Base-by-base conservation (phyloP, 805 yeast genomes). In the Saccharomyces eubayanus region DNA sequence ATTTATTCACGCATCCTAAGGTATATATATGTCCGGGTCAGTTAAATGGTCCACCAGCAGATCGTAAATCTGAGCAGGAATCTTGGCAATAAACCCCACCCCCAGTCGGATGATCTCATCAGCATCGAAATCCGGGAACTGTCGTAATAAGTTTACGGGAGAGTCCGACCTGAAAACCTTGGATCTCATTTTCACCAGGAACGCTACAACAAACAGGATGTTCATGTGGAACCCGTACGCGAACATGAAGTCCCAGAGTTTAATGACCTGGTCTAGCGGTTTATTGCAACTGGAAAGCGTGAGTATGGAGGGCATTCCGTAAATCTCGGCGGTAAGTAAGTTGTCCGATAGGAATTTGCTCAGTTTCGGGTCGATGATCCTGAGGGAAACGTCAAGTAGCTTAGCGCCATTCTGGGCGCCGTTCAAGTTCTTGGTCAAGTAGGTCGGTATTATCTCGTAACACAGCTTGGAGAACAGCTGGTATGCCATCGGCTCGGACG, bases 171-270 rank as follows among this genome's bases (percentile, higher is more conserved):
- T 72, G 53, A 91, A 67, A n/a, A 90, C 71, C 30, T 76, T 71
- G 9, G 82, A 77, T 54, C 97, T 74, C 55, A 86, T 83, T 46
- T 85, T 73, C 4, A 87, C 82, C 24, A 90, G 71, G 88, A 96
- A 1, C 1, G 97, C 92, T 8, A 89, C 88, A 2, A 90, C 81
- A 59, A 89, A 86, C 41, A 91, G 73, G 29, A 91, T 79, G 69
- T 91, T 90, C 83, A 89, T 78, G 63, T 91, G 96, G 20, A 87
- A 81, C 0, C 97, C 97, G 62, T 88, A 90, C 3, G 97, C 96
- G 69, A 90, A 86, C 61, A 89, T 71, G 59, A 90, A 87, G 67
- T 90, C 97, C 97, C 97, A 90, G 16, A 90, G 74, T 54, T 82
- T 79, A 41, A 90, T 70, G 1, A 87, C 87, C 57, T 90, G 89